Base-by-base conservation (phyloP, 2,329 filamentous ascomycete genomes). In the Acrocalymma vagum region DNA sequence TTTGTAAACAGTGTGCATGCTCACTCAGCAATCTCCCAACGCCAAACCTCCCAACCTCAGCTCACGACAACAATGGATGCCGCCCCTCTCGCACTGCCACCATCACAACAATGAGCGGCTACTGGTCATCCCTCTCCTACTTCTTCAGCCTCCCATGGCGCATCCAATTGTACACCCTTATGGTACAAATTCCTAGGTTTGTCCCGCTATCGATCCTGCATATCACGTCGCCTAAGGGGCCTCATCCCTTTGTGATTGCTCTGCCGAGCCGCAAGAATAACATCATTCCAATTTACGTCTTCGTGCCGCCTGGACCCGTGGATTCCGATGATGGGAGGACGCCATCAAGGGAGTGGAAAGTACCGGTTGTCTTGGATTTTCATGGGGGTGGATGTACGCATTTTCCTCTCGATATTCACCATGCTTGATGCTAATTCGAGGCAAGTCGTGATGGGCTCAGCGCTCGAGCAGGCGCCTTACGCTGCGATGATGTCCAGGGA, bases 401-500 rank as follows among this genome's bases (percentile, higher is more conserved):
- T n/a, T n/a, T n/a, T n/a, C n/a, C n/a, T n/a, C n/a, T n/a, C n/a
- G n/a, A n/a, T n/a, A n/a, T n/a, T n/a, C n/a, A n/a, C n/a, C n/a
- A n/a, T n/a, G n/a, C n/a, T n/a, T n/a, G n/a, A n/a, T n/a, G n/a
- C n/a, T n/a, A n/a, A n/a, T n/a, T n/a, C n/a, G n/a, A n/a, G n/a
- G n/a, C n/a, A n/a, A n/a, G n/a, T 75, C 51, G 70, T 72, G 31
- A 67, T 73, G 56, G 72, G 72, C 6, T 67, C 60, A 8, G 71
- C 70, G 28, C 56, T 74, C 6, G 72, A 74, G 41, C 72, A 78
- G 45, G 72, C 73, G 10, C 72, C 74, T 0, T 78, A 76, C 53
- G 75, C 72, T 39, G 67, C 73, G 5, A 72, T 72, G 65, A 71
- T 77, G 60, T 70, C 69, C 20, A 62, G 71, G 9, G 68, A 74